Conservation (phyloP, 2,329 filamentous ascomycete species). For the Sphaceloma murrayae region DNA sequence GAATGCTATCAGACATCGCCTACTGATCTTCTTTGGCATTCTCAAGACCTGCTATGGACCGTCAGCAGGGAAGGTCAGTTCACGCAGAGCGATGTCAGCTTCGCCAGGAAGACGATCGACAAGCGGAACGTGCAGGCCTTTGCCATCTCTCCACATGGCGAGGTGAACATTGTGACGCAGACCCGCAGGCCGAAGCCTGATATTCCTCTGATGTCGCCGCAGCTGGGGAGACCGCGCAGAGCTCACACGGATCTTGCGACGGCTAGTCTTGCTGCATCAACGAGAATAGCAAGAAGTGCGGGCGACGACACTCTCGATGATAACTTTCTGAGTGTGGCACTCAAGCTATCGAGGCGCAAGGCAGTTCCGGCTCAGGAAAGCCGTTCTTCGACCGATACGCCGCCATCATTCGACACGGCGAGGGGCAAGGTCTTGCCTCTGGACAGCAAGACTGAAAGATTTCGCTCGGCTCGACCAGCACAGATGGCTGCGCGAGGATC, state of each 20-base stretch:
- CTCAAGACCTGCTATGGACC: constrained; percentile 55
- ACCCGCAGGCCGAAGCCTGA: constrained; percentile 29
- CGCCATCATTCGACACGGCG: constrained; percentile 40
- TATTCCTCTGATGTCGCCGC: constrained; percentile 1
- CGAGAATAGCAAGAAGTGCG: constrained; percentile 37
- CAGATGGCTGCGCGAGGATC: constrained; percentile 42
- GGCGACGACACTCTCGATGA: constrained; percentile 51
- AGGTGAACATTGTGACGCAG: constrained; percentile 47
- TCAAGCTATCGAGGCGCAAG: constrained; percentile 31
- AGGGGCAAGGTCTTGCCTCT: constrained; percentile 41
- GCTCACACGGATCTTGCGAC: constrained; percentile 23
- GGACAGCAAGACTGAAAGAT: constrained; percentile 27
- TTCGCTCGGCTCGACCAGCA: constrained; percentile 27
- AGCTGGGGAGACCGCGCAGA: constrained; percentile 6
- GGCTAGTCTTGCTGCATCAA: constrained; percentile 38
- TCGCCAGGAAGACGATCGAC: constrained; percentile 49
- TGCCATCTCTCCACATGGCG: constrained; percentile 48
- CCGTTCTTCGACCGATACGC: constrained; percentile 46
- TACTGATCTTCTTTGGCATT: constrained; percentile 54
- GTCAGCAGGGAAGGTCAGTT: constrained; percentile 53
- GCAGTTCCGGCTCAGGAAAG: constrained; percentile 29
- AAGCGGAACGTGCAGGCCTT: constrained; percentile 48
- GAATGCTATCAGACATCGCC: constrained; percentile 46
- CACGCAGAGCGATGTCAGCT: constrained; percentile 53
- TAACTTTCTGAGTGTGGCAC: constrained; percentile 39